Base-by-base conservation (phyloP, 768 basidiomycete species). In the Tricholoma furcatifolium region DNA sequence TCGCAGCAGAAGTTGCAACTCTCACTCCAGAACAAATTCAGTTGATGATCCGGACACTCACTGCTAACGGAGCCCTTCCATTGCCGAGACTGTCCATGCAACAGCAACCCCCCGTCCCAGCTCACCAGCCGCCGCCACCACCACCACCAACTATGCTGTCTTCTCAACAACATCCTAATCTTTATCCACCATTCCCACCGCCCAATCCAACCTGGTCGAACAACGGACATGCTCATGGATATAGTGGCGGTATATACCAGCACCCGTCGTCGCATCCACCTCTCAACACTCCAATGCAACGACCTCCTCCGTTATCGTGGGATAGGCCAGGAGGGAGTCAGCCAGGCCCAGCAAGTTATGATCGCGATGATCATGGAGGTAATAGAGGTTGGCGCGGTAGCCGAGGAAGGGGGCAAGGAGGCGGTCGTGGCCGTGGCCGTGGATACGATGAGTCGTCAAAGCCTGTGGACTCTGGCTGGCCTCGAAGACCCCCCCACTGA, bases 21-120 rank as follows among this genome's bases (percentile, higher is more conserved):
- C 76, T 91, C 14, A 88, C 87, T 2, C 87, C 87, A 0, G 88
- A 88, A 44, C 89, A 91, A 64, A 82, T 91, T 34, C 83, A 87
- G 55, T 67, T 78, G 43, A 81, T 91, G 68, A 70, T 91, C 11
- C 77, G 79, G 32, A 76, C 84, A 0, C 73, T 91, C 15, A 74
- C 78, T 1, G 70, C 71, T 46, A 74, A 67, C 42, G 65, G 75
- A 8, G 59, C 71, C 12, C 58, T 67, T 46, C 64, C 62, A 34
- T 56, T 63, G 40, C 67, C 65, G 20, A 31, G 38, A n/a, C 53
- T 53, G 8, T 57, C 54, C 30, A 53, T 36, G 3, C 46, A 59
- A 42, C 48, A 48, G 17, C 55, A 39, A 15, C 44, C 55, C 15
- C 55, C 34, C 12, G 36, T 32, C 15, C 58, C 47, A 20, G 17